phyloP scores from a whole-genome alignment of 2,329 filamentous ascomycete species.

The Apiospora koreana region DNA sequence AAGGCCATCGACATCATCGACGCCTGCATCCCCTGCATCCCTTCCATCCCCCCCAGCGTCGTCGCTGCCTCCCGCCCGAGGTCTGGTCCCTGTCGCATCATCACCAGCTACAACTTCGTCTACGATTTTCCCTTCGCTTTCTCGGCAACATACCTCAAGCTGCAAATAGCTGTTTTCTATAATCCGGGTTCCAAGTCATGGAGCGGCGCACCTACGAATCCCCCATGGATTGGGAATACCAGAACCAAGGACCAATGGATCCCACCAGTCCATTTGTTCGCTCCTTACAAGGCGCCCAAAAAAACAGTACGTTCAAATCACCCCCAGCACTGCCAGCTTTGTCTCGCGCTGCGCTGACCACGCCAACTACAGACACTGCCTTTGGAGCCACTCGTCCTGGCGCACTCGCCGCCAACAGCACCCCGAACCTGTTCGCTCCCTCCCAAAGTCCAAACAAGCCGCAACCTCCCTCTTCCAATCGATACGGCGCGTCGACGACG shows the following conservation, averaged over 20 bases:
- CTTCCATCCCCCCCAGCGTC: background rate
- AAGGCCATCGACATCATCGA: background rate
- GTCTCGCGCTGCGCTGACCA: background rate
- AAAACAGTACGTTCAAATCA: slow-evolving; percentile 40
- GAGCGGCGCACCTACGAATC: slow-evolving; percentile 59
- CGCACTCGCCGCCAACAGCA: background rate
- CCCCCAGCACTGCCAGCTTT: background rate
- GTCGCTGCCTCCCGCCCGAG: background rate
- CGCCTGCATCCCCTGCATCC: no score
- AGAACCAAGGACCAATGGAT: slow-evolving; percentile 58
- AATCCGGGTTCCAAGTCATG: slow-evolving; percentile 34
- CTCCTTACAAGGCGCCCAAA: slow-evolving; percentile 42
- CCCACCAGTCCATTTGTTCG: slow-evolving; percentile 63
- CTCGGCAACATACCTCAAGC: background rate
- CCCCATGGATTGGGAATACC: slow-evolving; percentile 69
- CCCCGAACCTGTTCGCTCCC: background rate
- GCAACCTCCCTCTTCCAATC: slow-evolving; percentile 34
- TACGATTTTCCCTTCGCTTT: background rate
- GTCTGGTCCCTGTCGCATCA: background rate
- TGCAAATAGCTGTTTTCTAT: background rate
- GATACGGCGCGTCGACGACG: background rate
- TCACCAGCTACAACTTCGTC: background rate
- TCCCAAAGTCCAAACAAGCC: slow-evolving; percentile 40
- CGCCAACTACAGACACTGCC: background rate
- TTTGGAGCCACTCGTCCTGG: background rate